Evolutionary conservation across 2,329 filamentous ascomycete genomes (phyloP), one percentile per base, ranked within the genome.

Genomic region (Stenocarpella maydis): DNA sequence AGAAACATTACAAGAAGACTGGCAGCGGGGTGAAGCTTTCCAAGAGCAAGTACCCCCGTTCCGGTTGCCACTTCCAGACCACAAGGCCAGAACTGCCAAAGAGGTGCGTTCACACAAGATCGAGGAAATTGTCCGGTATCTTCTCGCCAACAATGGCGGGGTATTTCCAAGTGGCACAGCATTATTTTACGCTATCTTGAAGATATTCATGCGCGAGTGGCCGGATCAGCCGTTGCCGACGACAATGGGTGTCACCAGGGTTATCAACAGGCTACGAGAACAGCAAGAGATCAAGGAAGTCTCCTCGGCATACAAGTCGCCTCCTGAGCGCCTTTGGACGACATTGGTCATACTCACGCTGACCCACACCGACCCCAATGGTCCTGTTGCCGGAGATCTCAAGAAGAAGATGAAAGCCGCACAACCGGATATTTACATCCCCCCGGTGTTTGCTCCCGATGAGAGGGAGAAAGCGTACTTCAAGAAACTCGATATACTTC

Each of bases 151-250:
- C 31, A 83, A 80, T 53, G 74, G 75, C 1, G 86, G 86, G 0
- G 83, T 85, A 1, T 84, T 88, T 53, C 84, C 87, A 1, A 84
- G 85, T 19, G 85, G 84, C 28, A 80, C 82, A 49, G 78, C 84
- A 4, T 76, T 88, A 5, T 87, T 84, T 78, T 82, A 83, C 68
- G 83, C 83, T 1, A 74, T 87, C 4, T 78, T 81, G 17, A 78
- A 79, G 12, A 76, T 83, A 9, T 89, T 86, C 82, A 75, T 78
- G 19, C 12, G 77, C 77, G n/a, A 75, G 77, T 9, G 84, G 83
- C 52, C 73, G 1, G 77, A 76, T 41, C 77, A 84, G 49, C 75
- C 79, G 4, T 78, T 81, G 28, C 86, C 70, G 41, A 67, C 67
- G 15, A 41, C 26, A 12, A 31, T 60, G 17, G 67, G 70, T 14